Conservation (phyloP, 345 rosid genomes). For the Gossypioides kirkii region DNA sequence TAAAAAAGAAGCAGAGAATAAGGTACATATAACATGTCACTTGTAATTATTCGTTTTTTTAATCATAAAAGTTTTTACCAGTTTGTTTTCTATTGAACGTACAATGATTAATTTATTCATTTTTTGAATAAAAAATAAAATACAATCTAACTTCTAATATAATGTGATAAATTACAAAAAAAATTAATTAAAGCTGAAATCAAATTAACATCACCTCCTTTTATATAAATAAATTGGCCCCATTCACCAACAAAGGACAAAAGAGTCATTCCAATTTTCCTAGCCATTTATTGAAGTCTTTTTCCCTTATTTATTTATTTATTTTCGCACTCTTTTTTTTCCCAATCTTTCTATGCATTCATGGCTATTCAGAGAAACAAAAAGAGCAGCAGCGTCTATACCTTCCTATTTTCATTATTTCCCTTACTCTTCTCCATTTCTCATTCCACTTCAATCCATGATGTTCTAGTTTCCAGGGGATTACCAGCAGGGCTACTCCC, state of each 20-base stretch:
- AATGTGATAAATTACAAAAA: conserved; percentile 28
- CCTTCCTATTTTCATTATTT: conserved; percentile 2
- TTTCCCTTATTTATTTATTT: conserved; percentile 14
- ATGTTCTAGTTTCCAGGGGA: conserved; percentile 69
- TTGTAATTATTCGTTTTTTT: no score
- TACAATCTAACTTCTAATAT: rapidly evolving
- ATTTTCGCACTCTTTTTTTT: neutral
- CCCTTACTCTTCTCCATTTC: neutral
- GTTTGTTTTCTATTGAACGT: no score
- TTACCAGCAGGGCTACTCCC: conserved; percentile 84
- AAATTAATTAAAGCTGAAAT: conserved; percentile 23
- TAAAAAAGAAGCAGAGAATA: neutral
- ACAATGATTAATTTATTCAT: rapidly evolving
- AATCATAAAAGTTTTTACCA: no score
- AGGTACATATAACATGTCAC: no score
- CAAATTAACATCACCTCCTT: neutral
- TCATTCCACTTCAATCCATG: conserved; percentile 41
- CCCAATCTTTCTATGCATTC: conserved; percentile 7
- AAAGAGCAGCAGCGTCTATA: conserved; percentile 6
- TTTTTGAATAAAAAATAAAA: no score
- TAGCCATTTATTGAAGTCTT: conserved; percentile 19
- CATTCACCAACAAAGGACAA: conserved; percentile 38
- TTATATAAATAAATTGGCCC: conserved; percentile 4
- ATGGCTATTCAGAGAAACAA: conserved; percentile 26
- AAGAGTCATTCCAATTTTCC: conserved; percentile 16